Conservation (phyloP, 176 grass and related monocot genomes). For the Ensete ventricosum region DNA sequence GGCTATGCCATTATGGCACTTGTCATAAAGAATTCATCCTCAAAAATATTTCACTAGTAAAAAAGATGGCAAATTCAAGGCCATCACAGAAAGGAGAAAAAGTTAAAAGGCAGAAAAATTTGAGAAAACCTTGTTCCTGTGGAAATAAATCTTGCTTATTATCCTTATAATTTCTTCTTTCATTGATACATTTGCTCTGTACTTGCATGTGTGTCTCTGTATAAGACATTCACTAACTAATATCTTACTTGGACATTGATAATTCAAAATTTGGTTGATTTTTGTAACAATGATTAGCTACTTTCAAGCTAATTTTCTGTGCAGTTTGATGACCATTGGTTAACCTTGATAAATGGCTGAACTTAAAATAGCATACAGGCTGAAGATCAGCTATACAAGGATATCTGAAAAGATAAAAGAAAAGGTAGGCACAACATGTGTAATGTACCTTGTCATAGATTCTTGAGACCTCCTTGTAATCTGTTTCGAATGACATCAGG, state of each 20-base stretch:
- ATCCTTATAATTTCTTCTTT: neutral
- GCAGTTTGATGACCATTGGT: too few relatives aligned
- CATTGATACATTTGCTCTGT: neutral
- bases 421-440: neutral
- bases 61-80: neutral
- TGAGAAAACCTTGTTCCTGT: neutral
- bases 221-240: neutral
- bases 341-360: neutral
- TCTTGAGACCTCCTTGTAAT: slow-evolving; percentile 92
- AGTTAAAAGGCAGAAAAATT: neutral
- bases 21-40: neutral
- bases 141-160: neutral
- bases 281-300: too few relatives aligned
- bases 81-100: neutral
- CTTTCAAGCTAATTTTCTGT: too few relatives aligned
- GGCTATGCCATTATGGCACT: too few relatives aligned
- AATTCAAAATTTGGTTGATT: too few relatives aligned
- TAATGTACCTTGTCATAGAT: slow-evolving; percentile 86
- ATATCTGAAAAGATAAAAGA: neutral
- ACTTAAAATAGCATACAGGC: neutral
- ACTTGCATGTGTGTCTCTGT: neutral
- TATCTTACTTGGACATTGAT: too few relatives aligned
- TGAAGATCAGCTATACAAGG: neutral
- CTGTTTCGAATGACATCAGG: slow-evolving; percentile 90
- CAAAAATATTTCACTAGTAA: neutral